Conservation (phyloP, 371 early-diverging fungal genomes). For the Polyrhizophydium stewartii region DNA sequence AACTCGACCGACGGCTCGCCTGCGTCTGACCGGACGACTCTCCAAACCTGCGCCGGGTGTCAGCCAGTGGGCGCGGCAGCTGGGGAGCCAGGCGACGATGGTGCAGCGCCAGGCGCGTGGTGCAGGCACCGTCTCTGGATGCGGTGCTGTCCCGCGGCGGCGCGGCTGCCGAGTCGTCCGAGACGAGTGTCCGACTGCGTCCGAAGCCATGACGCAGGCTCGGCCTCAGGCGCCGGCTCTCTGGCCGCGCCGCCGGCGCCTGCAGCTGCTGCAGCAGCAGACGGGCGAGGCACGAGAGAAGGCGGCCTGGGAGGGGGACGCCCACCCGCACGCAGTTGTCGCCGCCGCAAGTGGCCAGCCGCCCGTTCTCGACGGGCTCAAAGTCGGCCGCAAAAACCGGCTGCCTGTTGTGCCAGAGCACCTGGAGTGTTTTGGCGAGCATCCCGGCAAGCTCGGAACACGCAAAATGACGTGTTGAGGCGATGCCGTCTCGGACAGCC, state of each 20-base stretch:
- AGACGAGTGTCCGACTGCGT: too few species aligned
- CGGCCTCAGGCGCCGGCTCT: background rate
- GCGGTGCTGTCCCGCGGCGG: too few species aligned
- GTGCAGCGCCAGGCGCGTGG: too few species aligned
- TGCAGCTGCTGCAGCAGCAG: too few species aligned
- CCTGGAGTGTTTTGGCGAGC: slow-evolving; percentile 75
- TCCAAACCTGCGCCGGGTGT: slow-evolving; percentile 62
- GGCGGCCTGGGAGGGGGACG: too few species aligned
- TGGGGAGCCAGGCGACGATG: background rate
- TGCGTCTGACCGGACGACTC: slow-evolving; percentile 22
- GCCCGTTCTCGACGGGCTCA: slow-evolving; percentile 51
- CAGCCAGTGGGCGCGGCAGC: background rate
- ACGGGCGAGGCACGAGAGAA: too few species aligned
- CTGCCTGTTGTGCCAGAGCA: slow-evolving; percentile 91
- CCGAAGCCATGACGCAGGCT: background rate
- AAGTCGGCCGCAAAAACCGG: slow-evolving; percentile 91
- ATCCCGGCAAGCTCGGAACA: too few species aligned
- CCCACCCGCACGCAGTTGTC: slow-evolving; percentile 84
- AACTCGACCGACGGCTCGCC: slow-evolving; percentile 67
- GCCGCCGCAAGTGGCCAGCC: slow-evolving; percentile 90
- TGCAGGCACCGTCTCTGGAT: too few species aligned
- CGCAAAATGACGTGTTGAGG: too few species aligned
- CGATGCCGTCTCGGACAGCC: too few species aligned
- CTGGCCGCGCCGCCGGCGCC: too few species aligned
- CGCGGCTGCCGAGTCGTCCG: too few species aligned